Evolutionary conservation across 225 moss, liverwort and hornwort genomes (phyloP).

Genomic region (Thuidium tamariscinum): DNA sequence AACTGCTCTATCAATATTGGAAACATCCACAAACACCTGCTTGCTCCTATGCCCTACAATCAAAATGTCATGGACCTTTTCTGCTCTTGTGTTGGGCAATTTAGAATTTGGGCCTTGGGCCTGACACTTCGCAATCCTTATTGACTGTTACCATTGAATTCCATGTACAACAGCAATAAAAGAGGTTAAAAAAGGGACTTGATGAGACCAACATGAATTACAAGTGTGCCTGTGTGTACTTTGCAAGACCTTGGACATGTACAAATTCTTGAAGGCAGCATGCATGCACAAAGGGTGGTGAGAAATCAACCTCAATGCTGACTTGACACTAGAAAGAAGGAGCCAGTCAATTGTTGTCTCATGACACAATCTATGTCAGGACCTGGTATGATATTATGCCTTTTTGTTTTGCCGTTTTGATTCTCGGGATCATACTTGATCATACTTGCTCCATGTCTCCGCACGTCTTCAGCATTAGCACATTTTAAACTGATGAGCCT

Average conservation of each 20-base stretch:
- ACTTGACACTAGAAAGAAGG: neutral
- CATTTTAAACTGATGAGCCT: neutral
- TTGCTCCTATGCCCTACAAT: neutral
- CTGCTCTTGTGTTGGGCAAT: neutral
- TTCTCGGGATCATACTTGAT: neutral
- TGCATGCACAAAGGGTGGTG: neutral
- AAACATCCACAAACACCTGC: neutral
- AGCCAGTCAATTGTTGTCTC: neutral
- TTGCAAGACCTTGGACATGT: neutral
- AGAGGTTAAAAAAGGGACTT: neutral
- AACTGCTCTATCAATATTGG: neutral
- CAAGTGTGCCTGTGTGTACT: neutral
- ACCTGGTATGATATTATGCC: neutral
- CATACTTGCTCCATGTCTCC: neutral
- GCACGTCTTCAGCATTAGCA: neutral
- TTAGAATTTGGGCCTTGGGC: neutral
- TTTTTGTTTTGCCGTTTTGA: too few species aligned
- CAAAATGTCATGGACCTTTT: neutral
- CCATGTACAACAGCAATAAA: neutral
- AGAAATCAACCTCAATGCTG: neutral
- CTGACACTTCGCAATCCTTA: neutral
- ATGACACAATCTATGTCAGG: neutral
- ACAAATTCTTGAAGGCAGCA: neutral
- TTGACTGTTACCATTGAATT: neutral
- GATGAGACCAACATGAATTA: neutral